Conservation (phyloP, 2,329 filamentous ascomycete species). For the Tolypocladium paradoxum region DNA sequence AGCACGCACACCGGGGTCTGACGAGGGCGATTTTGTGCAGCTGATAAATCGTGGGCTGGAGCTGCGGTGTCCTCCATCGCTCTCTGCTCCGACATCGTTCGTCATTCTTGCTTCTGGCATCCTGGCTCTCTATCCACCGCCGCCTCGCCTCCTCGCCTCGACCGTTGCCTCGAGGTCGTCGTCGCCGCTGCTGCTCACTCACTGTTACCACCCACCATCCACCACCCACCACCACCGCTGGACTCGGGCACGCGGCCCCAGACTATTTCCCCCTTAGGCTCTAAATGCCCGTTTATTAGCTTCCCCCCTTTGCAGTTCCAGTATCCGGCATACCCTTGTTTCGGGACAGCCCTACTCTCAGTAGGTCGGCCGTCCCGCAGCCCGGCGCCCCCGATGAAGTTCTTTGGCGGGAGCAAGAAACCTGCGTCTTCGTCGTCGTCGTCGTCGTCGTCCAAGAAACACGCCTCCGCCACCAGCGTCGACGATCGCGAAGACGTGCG, state of each 20-base stretch:
- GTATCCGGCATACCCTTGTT: conserved; percentile 30
- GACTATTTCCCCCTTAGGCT: conserved; percentile 6
- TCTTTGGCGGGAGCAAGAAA: conserved; percentile 37
- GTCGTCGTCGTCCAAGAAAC: conserved; percentile 24
- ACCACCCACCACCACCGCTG: neutral
- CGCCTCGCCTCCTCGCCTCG: neutral
- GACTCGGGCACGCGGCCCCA: neutral
- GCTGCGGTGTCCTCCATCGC: neutral
- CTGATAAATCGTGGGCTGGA: conserved; percentile 19
- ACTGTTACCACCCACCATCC: neutral
- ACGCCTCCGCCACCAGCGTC: conserved; percentile 20
- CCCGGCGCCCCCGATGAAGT: conserved; percentile 34
- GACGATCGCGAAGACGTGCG: conserved; percentile 26
- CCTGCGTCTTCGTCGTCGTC: conserved; percentile 12
- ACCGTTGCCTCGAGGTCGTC: neutral
- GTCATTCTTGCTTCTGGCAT: neutral
- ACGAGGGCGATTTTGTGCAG: conserved; percentile 7
- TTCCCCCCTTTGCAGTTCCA: conserved; percentile 9
- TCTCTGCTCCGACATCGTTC: neutral
- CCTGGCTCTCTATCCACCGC: neutral
- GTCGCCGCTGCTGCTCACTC: neutral
- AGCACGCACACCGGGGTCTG: neutral
- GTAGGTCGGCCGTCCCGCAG: conserved; percentile 9
- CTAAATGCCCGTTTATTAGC: conserved; percentile 21
- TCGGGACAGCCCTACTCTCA: conserved; percentile 20